Evolutionary conservation across 306 rosid species (phyloP).

Genomic region (Ceratonia siliqua): DNA sequence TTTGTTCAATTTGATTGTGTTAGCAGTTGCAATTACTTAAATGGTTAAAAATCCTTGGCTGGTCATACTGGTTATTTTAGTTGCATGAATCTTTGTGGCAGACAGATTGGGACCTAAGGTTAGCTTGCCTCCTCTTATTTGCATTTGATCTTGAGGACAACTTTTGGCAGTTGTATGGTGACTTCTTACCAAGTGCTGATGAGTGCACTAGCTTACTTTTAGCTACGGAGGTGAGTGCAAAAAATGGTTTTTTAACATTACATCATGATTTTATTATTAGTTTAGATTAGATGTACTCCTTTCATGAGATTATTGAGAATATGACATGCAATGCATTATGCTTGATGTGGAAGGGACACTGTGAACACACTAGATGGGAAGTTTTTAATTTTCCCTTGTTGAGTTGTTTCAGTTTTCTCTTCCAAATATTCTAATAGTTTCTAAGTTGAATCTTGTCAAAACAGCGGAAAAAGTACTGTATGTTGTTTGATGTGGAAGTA

Average conservation of each 20-base stretch:
- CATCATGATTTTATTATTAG: not conserved
- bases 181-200: slow-evolving; percentile 84
- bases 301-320: slow-evolving; percentile 13
- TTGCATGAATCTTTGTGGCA: slow-evolving; percentile 60
- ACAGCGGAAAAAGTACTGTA: not conserved
- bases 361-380: slow-evolving; percentile 3
- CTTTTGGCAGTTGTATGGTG: slow-evolving; percentile 95
- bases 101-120: slow-evolving; percentile 96
- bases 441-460: slow-evolving; percentile 10
- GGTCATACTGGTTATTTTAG: slow-evolving; percentile 32
- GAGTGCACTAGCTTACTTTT: slow-evolving; percentile 91
- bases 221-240: slow-evolving; percentile 73
- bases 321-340: not conserved
- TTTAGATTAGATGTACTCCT: not conserved
- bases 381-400: slow-evolving; percentile 26
- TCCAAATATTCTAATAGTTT: not conserved
- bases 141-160: slow-evolving; percentile 78
- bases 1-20: slow-evolving; percentile 3
- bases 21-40: slow-evolving; percentile 1
- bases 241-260: not conserved
- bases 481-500: not conserved
- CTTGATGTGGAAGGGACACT: not conserved
- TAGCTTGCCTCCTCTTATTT: slow-evolving; percentile 87
- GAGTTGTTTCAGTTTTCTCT: slow-evolving; percentile 12
- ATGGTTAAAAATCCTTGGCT: not conserved